Evolutionary conservation across 768 basidiomycete genomes (phyloP), one percentile per base, ranked within the genome.

Genomic region (Leucocoprinus birnbaumii): DNA sequence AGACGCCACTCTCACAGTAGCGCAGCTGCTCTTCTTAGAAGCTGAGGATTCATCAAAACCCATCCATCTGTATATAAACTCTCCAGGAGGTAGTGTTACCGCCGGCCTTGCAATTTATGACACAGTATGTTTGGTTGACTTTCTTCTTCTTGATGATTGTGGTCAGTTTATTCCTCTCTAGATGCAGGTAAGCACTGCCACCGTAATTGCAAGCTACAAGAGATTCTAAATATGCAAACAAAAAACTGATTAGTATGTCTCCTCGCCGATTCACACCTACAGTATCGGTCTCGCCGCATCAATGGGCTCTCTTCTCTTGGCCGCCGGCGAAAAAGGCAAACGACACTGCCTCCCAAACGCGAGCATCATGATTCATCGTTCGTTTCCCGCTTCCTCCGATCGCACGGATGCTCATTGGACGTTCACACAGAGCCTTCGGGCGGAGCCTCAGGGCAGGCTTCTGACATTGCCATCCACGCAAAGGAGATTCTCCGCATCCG

Each of bases 341-440:
- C 80, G 96, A 26, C 94, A 94, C 67, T 89, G 89, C 62, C 80
- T 98, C 55, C 93, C 94, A 11, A 91, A 98, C 67, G 88, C 94
- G 18, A 92, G 89, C 66, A 93, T 98, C 65, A 98, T 98, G 96
- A 98, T 98, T 53, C 96, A 98, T 69, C 96, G 95, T 96, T 67
- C 58, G 79, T 71, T 58, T 48, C 35, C 59, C 31, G 57, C 55
- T 60, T 31, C 31, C 31, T 48, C 45, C 51, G n/a, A 53, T 49
- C 53, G 45, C 10, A 31, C 55, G 13, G 58, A n/a, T 53, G 42
- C 46, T 56, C 51, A 16, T 47, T 38, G 55, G 40, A 44, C 48
- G 44, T 59, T 53, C 49, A 46, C 48, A 50, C 73, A 97, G 95
- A 98, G 71, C 96, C 96, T 0, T 96, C 94, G 34, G 96, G 96